Conservation (phyloP, 2,329 filamentous ascomycete species). For the Karstenula rhodostoma region DNA sequence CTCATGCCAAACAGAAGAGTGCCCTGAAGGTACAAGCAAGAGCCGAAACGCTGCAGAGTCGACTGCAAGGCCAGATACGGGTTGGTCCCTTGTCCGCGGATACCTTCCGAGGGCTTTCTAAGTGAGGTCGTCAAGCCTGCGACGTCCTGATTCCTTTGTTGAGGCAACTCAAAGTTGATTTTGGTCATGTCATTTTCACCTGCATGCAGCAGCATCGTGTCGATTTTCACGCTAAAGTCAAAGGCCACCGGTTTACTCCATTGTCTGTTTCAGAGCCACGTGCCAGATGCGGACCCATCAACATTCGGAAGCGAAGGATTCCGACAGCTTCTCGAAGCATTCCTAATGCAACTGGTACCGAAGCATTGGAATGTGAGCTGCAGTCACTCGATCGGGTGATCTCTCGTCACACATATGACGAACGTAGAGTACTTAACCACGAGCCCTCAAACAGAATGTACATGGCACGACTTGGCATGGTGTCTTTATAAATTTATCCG, state of each 20-base stretch:
- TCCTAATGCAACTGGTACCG: slow-evolving; percentile 5
- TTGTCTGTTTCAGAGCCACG: slow-evolving; percentile 2
- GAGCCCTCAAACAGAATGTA: not conserved
- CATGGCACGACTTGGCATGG: not conserved
- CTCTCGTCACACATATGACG: not conserved
- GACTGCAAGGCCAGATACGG: slow-evolving; percentile 54
- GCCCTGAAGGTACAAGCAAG: slow-evolving; percentile 52
- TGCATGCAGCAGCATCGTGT: not conserved
- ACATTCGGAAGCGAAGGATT: slow-evolving; percentile 1
- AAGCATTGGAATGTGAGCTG: slow-evolving; percentile 11
- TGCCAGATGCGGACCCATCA: not conserved
- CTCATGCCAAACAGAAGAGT: slow-evolving; percentile 40
- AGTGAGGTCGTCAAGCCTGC: not conserved
- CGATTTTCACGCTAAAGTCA: not conserved
- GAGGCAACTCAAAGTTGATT: not conserved
- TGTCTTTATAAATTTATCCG: not conserved
- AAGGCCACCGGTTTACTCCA: not conserved
- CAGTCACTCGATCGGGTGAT: not conserved
- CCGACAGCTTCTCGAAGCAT: slow-evolving; percentile 15
- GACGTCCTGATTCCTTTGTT: not conserved
- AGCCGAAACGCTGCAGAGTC: slow-evolving; percentile 55
- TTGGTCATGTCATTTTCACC: not conserved
- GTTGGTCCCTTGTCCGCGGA: slow-evolving; percentile 55
- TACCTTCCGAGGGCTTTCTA: slow-evolving; percentile 1
- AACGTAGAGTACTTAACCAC: not conserved